A percentile compares a stretch with the other conserved stretches of the same genome.
Evolutionary conservation across 2,329 filamentous ascomycete genomes (phyloP).

Genomic region (Teratosphaeria destructans): DNA sequence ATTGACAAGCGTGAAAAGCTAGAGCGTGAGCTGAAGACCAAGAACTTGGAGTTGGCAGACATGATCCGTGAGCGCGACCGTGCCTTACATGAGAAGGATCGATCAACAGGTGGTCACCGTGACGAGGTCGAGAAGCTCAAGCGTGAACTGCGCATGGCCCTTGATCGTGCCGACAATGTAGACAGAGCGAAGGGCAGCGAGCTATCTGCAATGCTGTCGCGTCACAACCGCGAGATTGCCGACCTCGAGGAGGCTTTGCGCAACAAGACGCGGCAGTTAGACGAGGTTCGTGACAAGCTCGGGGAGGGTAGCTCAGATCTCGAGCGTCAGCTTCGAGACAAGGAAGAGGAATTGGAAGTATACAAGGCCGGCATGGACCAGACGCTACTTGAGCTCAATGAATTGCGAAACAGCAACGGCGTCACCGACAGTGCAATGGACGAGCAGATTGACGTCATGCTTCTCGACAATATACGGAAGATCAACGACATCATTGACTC

Average conservation of each 20-base stretch:
- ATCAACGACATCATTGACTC: constrained; percentile 98
- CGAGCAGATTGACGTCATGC: constrained; percentile 79
- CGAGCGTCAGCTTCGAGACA: constrained; percentile 75
- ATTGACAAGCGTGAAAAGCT: constrained; percentile 91
- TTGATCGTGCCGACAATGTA: constrained; percentile 83
- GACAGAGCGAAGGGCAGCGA: constrained; percentile 92
- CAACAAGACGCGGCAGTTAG: constrained; percentile 77
- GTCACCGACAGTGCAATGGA: constrained; percentile 74
- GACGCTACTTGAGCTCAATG: constrained; percentile 82
- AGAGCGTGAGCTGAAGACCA: constrained; percentile 95
- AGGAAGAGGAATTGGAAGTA: constrained; percentile 95
- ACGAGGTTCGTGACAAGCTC: constrained; percentile 69
- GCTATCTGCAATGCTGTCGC: constrained; percentile 83
- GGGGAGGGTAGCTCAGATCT: constrained; percentile 76
- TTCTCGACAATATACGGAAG: constrained; percentile 78
- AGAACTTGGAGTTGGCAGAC: constrained; percentile 95
- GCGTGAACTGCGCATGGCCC: constrained; percentile 82
- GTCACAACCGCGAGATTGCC: constrained; percentile 95
- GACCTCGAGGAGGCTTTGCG: constrained; percentile 86
- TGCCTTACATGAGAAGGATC: constrained; percentile 85
- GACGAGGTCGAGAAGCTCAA: constrained; percentile 92
- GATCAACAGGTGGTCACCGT: constrained; percentile 72
- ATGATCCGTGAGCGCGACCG: constrained; percentile 97
- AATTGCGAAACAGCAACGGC: constrained; percentile 53
- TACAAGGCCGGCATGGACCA: constrained; percentile 98